A percentile compares a stretch with the other conserved stretches of the same genome.
Conservation (phyloP, 169 alveolate genomes). For the Plasmodium chabaudi region DNA sequence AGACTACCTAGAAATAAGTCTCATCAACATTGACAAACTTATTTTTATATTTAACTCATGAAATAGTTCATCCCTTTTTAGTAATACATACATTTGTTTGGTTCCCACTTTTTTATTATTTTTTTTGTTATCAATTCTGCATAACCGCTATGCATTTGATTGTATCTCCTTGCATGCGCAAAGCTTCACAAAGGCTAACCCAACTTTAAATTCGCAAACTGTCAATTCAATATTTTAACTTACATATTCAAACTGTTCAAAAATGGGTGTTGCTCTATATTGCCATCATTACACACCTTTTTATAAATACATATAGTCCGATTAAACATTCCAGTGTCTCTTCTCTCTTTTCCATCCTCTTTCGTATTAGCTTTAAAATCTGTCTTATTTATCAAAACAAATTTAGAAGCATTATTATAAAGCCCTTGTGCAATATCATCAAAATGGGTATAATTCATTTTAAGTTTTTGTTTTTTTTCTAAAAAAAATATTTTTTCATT, state of each 20-base stretch:
- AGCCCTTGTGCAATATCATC: conserved; percentile 39
- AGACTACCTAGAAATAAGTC: conserved; percentile 54
- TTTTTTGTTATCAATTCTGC: too few relatives aligned
- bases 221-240: too few relatives aligned
- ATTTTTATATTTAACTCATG: conserved; percentile 55
- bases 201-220: too few relatives aligned
- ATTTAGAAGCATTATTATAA: conserved; percentile 20
- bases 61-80: background rate
- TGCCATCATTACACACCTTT: background rate
- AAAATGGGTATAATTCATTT: conserved; percentile 33
- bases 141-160: background rate
- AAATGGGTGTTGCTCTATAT: too few relatives aligned
- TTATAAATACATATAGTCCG: conserved; percentile 34
- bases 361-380: conserved; percentile 3
- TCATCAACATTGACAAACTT: conserved; percentile 57
- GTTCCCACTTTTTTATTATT: background rate
- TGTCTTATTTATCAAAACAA: conserved; percentile 12
- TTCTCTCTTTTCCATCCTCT: conserved; percentile 8
- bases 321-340: conserved; percentile 44
- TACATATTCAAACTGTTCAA: too few relatives aligned
- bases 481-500: conserved; percentile 20
- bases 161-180: background rate
- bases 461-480: background rate
- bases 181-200: too few relatives aligned
- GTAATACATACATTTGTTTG: background rate